phyloP scores from a whole-genome alignment of 768 basidiomycete genomes.

The Candolleomyces eurysporus region DNA sequence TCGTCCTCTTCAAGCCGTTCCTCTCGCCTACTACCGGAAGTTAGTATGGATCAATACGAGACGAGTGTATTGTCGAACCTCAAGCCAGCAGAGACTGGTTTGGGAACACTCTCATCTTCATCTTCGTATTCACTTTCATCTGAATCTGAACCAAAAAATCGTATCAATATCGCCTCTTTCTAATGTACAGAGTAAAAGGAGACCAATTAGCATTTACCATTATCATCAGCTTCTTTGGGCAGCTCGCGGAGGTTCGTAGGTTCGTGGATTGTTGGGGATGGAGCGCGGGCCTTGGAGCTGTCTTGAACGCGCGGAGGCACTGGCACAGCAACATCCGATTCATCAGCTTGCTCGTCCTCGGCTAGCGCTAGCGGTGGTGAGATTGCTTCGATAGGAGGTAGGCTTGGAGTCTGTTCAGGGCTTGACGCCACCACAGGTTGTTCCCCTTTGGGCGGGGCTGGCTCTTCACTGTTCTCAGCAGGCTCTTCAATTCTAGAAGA shows the following conservation, averaged over 20 bases:
- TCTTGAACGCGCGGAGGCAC: constrained; percentile 5
- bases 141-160: constrained; percentile 1
- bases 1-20: background rate
- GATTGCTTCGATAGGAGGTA: background rate
- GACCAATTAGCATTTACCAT: constrained; percentile 32
- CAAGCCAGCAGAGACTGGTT: background rate
- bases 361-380: too few relatives aligned
- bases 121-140: constrained; percentile 10
- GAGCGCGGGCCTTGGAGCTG: constrained; percentile 3
- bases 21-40: background rate
- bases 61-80: background rate
- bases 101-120: background rate
- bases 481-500: constrained; percentile 5
- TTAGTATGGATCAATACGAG: background rate
- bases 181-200: constrained; percentile 15
- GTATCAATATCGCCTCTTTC: background rate
- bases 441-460: too few relatives aligned
- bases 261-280: background rate
- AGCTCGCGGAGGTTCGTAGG: constrained; percentile 8
- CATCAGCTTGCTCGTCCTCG: background rate
- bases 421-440: too few relatives aligned
- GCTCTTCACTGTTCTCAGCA: too few relatives aligned
- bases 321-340: background rate
- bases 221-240: constrained; percentile 13
- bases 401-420: background rate